These are phyloP conservation scores for Globisporangium orthogonon DNA, from an alignment of 352 stramenopile species.

Conservation along the genomic window DNA sequence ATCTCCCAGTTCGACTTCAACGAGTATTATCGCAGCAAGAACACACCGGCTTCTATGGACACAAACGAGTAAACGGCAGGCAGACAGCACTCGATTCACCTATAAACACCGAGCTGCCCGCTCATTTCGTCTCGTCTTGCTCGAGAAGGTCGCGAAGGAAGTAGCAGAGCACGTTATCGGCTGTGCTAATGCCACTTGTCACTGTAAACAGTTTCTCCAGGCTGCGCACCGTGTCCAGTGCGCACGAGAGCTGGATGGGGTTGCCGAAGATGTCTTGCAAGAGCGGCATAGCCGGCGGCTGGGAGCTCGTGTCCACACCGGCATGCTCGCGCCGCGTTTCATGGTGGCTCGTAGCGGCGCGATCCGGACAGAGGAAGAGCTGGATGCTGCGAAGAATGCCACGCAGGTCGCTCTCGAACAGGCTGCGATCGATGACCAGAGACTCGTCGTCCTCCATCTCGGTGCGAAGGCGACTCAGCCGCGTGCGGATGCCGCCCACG, in stretches of 20 bases:
- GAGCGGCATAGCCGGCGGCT: neutral
- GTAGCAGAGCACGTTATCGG: conserved; percentile 63
- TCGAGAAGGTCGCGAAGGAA: conserved; percentile 68
- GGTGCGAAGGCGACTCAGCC: conserved; percentile 37
- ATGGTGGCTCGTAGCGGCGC: neutral
- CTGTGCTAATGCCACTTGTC: conserved; percentile 24
- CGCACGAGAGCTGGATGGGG: conserved; percentile 32
- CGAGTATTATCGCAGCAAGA: conserved; percentile 79
- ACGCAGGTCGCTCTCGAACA: conserved; percentile 25
- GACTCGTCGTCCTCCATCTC: conserved; percentile 66
- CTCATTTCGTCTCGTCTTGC: neutral
- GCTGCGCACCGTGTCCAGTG: conserved; percentile 32
- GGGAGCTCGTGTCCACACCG: neutral
- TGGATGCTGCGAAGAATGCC: conserved; percentile 30
- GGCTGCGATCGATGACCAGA: conserved; percentile 33
- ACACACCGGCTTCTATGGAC: conserved; percentile 24
- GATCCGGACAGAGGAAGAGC: conserved; percentile 21
- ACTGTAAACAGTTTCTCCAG: conserved; percentile 51
- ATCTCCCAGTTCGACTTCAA: conserved; percentile 91
- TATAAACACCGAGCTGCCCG: neutral
- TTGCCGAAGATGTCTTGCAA: conserved; percentile 40
- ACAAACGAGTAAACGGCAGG: conserved; percentile 31
- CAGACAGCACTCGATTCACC: neutral
- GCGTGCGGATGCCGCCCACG: conserved; percentile 22
- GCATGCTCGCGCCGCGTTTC: neutral